Evolutionary conservation across 345 rosid species (phyloP).

Genomic region (Corchorus capsularis): DNA sequence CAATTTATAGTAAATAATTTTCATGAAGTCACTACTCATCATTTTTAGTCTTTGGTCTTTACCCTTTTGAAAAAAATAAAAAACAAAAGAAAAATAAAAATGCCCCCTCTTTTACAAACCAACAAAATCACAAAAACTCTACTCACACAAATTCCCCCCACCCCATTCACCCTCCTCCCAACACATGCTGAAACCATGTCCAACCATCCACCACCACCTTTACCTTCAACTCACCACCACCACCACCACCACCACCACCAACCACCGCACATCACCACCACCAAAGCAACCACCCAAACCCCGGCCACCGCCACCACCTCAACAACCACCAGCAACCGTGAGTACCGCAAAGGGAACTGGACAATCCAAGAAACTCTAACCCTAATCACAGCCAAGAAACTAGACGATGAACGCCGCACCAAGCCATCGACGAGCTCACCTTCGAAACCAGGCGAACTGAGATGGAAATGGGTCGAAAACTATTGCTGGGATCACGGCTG

Average conservation of each 20-base stretch:
- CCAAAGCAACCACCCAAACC: neutral
- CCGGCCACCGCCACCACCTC: neutral
- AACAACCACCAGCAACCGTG: conserved; percentile 19
- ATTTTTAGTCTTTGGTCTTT: too few species aligned
- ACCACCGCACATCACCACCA: conserved; percentile 4
- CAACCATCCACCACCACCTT: conserved; percentile 22
- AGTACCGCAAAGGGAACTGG: conserved; percentile 45
- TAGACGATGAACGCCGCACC: conserved; percentile 40
- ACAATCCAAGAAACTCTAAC: conserved; percentile 38
- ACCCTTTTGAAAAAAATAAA: neutral
- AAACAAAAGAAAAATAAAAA: neutral
- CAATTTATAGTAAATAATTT: too few species aligned
- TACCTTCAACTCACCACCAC: conserved; percentile 15
- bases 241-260: neutral
- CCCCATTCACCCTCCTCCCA: neutral
- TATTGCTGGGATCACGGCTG: conserved; percentile 44
- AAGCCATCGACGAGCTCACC: conserved; percentile 16
- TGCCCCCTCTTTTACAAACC: neutral
- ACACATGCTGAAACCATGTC: conserved; percentile 31
- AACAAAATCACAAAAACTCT: conserved; percentile 11
- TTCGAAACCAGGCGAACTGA: conserved; percentile 25
- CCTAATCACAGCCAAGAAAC: conserved; percentile 37
- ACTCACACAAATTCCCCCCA: neutral
- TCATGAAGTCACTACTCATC: too few species aligned
- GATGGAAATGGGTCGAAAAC: conserved; percentile 48